A percentile compares a stretch with the other conserved stretches of the same genome.
Evolutionary conservation across 2,329 filamentous ascomycete genomes (phyloP).

Genomic region (Stenocarpella maydis): DNA sequence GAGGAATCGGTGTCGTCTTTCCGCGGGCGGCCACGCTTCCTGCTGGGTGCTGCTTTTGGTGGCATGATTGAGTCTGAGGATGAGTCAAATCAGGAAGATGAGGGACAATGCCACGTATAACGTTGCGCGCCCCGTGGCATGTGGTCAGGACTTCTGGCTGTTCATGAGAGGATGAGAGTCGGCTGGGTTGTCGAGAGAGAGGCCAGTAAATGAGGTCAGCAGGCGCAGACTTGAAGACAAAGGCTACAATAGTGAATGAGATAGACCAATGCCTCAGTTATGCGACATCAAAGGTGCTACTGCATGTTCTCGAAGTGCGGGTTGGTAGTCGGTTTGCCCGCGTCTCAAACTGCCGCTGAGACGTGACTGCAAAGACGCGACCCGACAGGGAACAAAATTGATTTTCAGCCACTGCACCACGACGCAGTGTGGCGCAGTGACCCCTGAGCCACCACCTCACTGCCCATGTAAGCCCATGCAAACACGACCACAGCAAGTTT

Average conservation of each 20-base stretch:
- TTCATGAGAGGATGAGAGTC: neutral
- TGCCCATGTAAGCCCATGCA: neutral
- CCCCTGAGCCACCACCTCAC: conserved; percentile 8
- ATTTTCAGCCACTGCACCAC: conserved; percentile 25
- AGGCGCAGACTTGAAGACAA: neutral
- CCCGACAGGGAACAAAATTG: conserved; percentile 22
- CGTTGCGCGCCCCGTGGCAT: neutral
- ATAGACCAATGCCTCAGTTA: neutral
- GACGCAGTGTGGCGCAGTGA: conserved; percentile 18
- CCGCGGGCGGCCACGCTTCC: conserved; percentile 33
- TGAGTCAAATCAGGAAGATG: neutral
- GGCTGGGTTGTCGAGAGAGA: neutral
- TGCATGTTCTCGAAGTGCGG: neutral
- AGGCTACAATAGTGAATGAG: neutral
- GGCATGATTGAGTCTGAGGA: conserved; percentile 15
- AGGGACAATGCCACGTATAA: neutral
- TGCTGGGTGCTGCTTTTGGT: conserved; percentile 15
- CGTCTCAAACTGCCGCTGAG: neutral
- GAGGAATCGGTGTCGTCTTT: conserved; percentile 29
- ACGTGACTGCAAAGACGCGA: conserved; percentile 18
- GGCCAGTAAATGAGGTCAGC: neutral
- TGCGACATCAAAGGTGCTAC: neutral
- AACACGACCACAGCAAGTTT: too few relatives aligned
- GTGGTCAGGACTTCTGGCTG: neutral
- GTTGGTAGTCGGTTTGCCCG: neutral